These are phyloP conservation scores for Scheffersomyces parashehatae DNA, from an alignment of 1,139 yeast genomes.

Conservation along the genomic window DNA sequence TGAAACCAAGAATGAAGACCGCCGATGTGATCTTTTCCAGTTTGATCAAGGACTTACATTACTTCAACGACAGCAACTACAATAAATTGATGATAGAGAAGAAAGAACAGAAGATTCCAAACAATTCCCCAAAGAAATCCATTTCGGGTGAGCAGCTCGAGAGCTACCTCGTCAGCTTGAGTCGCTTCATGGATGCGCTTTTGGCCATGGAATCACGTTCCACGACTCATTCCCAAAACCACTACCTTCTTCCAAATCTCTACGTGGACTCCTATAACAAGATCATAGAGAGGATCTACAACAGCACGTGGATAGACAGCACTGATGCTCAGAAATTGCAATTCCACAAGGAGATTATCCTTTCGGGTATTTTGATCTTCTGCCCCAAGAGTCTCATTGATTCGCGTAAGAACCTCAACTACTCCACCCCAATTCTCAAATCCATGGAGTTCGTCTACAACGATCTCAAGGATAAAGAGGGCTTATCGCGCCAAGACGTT, in stretches of 20 bases:
- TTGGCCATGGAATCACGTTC: conserved; percentile 16
- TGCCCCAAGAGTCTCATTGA: conserved; percentile 25
- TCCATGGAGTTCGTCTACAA: conserved; percentile 25
- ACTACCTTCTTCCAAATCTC: conserved; percentile 19
- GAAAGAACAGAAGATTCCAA: conserved; percentile 13
- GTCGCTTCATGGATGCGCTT: conserved; percentile 22
- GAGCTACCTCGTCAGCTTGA: conserved; percentile 13
- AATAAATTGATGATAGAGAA: conserved; percentile 18
- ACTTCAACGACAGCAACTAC: conserved; percentile 34
- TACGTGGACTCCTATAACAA: conserved; percentile 27
- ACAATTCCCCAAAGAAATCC: conserved; percentile 26
- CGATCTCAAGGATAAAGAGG: conserved; percentile 15
- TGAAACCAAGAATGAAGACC: conserved; percentile 27
- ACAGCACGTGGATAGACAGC: conserved; percentile 27
- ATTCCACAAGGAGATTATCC: conserved; percentile 28
- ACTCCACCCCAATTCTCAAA: conserved; percentile 17
- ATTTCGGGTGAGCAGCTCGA: conserved; percentile 26
- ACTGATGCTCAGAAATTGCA: conserved; percentile 12
- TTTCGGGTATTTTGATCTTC: conserved; percentile 33
- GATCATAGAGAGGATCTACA: conserved; percentile 24
- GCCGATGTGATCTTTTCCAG: conserved; percentile 31
- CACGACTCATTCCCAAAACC: conserved; percentile 7
- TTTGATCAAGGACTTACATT: conserved; percentile 35
- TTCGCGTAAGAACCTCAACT: conserved; percentile 17
- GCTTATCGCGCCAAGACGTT: conserved; percentile 16